These are phyloP conservation scores for Peterozyma toletana DNA, from an alignment of 805 yeast species.

Conservation along the genomic window DNA sequence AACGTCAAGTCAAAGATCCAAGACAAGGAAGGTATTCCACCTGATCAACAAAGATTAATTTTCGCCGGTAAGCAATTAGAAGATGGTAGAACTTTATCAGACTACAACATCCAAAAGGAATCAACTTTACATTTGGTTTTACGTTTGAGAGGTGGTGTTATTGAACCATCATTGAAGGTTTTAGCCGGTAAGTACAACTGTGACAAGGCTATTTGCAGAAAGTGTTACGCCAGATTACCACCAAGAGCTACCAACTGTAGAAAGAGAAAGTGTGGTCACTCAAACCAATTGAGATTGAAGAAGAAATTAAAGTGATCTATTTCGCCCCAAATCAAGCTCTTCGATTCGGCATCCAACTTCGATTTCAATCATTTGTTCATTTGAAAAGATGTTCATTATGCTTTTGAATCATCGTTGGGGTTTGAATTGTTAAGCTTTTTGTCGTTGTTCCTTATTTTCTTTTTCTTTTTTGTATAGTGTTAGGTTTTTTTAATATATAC, in stretches of 20 bases:
- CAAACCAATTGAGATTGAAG: conserved; percentile 99
- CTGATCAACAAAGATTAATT: conserved; percentile 92
- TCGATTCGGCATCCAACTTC: no score
- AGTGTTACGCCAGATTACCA: conserved; percentile 99
- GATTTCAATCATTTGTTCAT: no score
- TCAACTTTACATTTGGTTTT: conserved; percentile 59
- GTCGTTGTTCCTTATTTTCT: no score
- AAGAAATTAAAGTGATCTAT: conserved; percentile 90
- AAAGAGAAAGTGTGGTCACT: conserved; percentile 99
- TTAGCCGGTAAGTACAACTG: conserved; percentile 99
- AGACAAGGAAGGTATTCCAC: conserved; percentile 96
- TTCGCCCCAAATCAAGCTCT: conserved; percentile 19
- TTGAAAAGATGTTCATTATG: background rate
- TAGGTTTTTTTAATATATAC: no score
- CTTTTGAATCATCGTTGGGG: background rate
- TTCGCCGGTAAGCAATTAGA: conserved; percentile 96
- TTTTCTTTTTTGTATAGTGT: no score
- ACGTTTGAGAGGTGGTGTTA: conserved; percentile 76
- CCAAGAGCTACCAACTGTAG: conserved; percentile 99
- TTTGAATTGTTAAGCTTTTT: no score
- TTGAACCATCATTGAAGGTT: conserved; percentile 99
- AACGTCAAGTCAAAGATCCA: conserved; percentile 93
- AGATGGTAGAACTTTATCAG: conserved; percentile 92
- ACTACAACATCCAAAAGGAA: conserved; percentile 94
- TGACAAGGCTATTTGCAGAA: conserved; percentile 98